These are phyloP conservation scores for Hypoxylon sp. DNA, from an alignment of 2,329 filamentous ascomycete genomes.

Conservation along the genomic window DNA sequence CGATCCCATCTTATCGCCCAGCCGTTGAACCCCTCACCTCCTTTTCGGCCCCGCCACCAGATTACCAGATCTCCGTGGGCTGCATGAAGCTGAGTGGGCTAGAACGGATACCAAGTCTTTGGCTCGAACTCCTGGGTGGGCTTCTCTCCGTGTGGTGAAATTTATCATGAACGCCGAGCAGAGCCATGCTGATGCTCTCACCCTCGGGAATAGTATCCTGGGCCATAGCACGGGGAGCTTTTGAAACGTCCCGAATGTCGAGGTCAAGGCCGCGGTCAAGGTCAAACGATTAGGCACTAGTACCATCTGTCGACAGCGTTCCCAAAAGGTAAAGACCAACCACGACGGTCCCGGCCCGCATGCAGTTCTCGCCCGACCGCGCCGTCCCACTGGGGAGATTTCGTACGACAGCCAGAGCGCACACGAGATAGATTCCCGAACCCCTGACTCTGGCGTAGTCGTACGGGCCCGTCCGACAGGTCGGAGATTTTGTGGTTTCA, in stretches of 20 bases:
- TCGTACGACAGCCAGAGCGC: slow-evolving; percentile 43
- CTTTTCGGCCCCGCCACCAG: background rate
- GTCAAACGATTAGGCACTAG: slow-evolving; percentile 22
- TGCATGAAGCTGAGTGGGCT: slow-evolving; percentile 1
- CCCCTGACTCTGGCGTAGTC: slow-evolving; percentile 35
- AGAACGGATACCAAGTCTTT: background rate
- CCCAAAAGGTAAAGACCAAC: slow-evolving; percentile 37
- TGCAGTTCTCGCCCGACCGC: slow-evolving; percentile 25
- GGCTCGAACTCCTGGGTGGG: no score
- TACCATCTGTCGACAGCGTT: slow-evolving; percentile 35
- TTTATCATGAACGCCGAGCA: no score
- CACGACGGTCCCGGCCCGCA: slow-evolving; percentile 34
- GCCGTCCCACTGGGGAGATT: slow-evolving; percentile 25
- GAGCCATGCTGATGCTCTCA: slow-evolving; percentile 45
- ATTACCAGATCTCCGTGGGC: background rate
- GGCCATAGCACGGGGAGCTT: slow-evolving; percentile 36
- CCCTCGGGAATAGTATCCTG: slow-evolving; percentile 44
- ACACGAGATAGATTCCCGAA: slow-evolving; percentile 46
- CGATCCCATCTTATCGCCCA: background rate
- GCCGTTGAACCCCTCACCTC: no score
- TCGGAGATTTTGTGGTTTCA: slow-evolving; percentile 45
- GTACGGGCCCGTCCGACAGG: slow-evolving; percentile 42
- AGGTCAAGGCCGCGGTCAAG: no score
- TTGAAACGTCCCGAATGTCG: slow-evolving; percentile 35
- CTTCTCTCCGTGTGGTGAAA: no score